Evolutionary conservation across 2,329 filamentous ascomycete genomes (phyloP).

Genomic region (Didymella keratinophila): DNA sequence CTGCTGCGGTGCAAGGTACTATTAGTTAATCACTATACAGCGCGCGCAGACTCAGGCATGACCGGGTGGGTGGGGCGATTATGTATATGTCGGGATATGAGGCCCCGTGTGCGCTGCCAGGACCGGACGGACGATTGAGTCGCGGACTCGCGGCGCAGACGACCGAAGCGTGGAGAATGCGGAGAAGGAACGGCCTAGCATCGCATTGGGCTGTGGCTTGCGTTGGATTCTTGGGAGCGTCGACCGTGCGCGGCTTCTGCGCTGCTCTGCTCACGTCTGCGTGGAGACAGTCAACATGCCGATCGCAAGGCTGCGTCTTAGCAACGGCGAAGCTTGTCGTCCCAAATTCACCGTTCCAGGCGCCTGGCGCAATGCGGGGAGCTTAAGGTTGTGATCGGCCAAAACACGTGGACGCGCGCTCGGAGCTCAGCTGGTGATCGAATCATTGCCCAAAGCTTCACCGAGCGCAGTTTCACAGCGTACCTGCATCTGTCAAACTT

Average conservation of each 20-base stretch:
- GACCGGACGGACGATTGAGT: slow-evolving; percentile 2
- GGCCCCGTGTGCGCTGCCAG: slow-evolving; percentile 20
- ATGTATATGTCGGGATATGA: slow-evolving; percentile 10
- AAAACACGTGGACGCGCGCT: slow-evolving; percentile 17
- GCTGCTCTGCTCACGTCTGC: background rate
- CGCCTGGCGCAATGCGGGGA: slow-evolving; percentile 21
- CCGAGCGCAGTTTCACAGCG: slow-evolving; percentile 9
- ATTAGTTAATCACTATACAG: slow-evolving; percentile 30
- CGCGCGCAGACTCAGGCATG: slow-evolving; percentile 15
- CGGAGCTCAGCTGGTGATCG: slow-evolving; percentile 10
- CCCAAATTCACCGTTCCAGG: slow-evolving; percentile 5
- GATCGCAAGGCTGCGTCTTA: slow-evolving; percentile 5
- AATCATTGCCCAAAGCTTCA: slow-evolving; percentile 18
- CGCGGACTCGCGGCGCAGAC: slow-evolving; percentile 11
- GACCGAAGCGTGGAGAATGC: slow-evolving; percentile 23
- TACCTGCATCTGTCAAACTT: slow-evolving; percentile 7
- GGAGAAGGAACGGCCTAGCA: slow-evolving; percentile 20
- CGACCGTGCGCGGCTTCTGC: slow-evolving; percentile 9
- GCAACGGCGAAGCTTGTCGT: slow-evolving; percentile 10
- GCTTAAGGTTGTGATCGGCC: slow-evolving; percentile 18
- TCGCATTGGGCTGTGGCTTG: slow-evolving; percentile 23
- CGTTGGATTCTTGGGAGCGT: slow-evolving; percentile 15
- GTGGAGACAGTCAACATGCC: background rate
- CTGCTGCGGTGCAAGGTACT: slow-evolving; percentile 38
- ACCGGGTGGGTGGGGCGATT: slow-evolving; percentile 18